phyloP scores from a whole-genome alignment of 106 monocot genomes.

The Gastrodia elata region DNA sequence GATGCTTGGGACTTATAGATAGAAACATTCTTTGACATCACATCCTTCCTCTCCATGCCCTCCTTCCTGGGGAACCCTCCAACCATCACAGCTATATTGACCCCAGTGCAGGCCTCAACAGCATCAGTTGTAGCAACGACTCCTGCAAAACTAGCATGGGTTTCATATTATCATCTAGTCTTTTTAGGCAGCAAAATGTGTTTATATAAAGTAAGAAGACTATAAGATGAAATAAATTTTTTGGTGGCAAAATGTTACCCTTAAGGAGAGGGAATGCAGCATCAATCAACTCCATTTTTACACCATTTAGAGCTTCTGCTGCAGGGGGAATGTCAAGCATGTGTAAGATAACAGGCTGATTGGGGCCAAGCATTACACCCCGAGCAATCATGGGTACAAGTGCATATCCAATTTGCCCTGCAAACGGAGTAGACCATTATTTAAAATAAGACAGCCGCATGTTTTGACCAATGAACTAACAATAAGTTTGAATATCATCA shows the following conservation, averaged over 20 bases:
- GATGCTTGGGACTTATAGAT: conserved; percentile 69
- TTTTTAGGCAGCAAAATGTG: background rate
- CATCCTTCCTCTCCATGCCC: conserved; percentile 69
- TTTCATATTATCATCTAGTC: background rate
- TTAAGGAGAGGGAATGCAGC: conserved; percentile 59
- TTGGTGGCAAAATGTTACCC: conserved; percentile 18
- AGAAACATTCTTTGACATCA: conserved; percentile 64
- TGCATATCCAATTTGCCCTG: conserved; percentile 74
- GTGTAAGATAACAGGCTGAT: conserved; percentile 62
- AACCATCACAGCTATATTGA: conserved; percentile 60
- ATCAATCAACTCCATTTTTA: conserved; percentile 70
- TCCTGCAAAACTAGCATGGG: conserved; percentile 21
- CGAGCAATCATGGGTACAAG: conserved; percentile 67
- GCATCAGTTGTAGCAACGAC: conserved; percentile 67
- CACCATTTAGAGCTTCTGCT: conserved; percentile 36
- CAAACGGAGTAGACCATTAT: conserved; percentile 1
- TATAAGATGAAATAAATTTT: too few relatives aligned
- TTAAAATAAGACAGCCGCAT: background rate
- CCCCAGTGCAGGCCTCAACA: conserved; percentile 46
- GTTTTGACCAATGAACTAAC: background rate
- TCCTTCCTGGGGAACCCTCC: conserved; percentile 57
- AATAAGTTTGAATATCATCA: too few relatives aligned
- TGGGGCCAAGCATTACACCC: conserved; percentile 53
- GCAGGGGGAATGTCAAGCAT: conserved; percentile 49
- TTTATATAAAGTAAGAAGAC: background rate